A percentile compares a stretch with the other conserved stretches of the same genome.
These are phyloP conservation scores for Ophiostoma triangulosporum DNA, from an alignment of 2,329 filamentous ascomycete species.

Conservation along the genomic window DNA sequence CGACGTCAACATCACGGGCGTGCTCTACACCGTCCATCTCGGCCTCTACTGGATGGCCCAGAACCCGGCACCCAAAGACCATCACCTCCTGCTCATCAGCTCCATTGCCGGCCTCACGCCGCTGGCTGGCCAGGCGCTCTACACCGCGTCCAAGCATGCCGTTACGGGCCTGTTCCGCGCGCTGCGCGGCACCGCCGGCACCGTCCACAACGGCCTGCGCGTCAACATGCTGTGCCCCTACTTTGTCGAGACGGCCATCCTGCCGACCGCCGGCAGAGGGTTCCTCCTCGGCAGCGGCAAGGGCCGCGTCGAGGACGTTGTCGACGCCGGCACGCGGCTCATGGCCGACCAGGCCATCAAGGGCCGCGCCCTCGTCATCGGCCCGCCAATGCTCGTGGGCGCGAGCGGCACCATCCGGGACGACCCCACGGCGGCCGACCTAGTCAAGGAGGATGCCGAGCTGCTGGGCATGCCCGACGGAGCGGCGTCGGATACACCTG, in stretches of 20 bases:
- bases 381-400: constrained; percentile 37
- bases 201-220: constrained; percentile 33
- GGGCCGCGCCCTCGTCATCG: constrained; percentile 43
- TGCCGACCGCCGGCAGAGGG: constrained; percentile 31
- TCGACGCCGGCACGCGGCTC: constrained; percentile 48
- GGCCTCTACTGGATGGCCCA: constrained; percentile 43
- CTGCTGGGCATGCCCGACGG: constrained; percentile 9
- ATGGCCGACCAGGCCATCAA: constrained; percentile 42
- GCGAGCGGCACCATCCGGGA: constrained; percentile 16
- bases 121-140: constrained; percentile 32
- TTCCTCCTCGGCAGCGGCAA: constrained; percentile 42
- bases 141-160: constrained; percentile 49
- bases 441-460: constrained; percentile 6
- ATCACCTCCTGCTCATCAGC: constrained; percentile 48
- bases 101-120: constrained; percentile 41
- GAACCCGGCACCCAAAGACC: constrained; percentile 33
- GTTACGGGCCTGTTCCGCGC: constrained; percentile 49
- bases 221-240: constrained; percentile 54
- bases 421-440: not conserved
- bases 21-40: constrained; percentile 50
- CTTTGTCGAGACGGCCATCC: constrained; percentile 46
- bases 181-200: constrained; percentile 34
- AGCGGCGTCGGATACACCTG: not conserved
- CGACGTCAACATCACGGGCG: constrained; percentile 49
- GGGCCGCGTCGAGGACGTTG: constrained; percentile 42